A percentile compares a stretch with the other conserved stretches of the same genome.
Evolutionary conservation across 108 stramenopile species (phyloP).

Genomic region (Nitzschia inconspicua): DNA sequence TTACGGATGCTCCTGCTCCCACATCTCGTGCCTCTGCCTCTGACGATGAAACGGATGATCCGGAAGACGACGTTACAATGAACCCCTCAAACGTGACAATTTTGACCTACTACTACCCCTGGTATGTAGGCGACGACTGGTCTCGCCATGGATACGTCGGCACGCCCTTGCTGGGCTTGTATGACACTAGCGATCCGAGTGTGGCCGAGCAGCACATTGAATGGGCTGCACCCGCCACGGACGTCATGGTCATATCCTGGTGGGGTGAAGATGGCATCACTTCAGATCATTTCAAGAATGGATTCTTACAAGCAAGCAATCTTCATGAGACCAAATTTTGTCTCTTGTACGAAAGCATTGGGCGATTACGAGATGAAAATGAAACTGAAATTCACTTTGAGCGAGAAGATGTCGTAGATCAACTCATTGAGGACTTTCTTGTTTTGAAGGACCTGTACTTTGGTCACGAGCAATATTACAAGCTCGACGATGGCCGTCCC

Average conservation of each 20-base stretch:
- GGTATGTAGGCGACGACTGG: conserved; percentile 25
- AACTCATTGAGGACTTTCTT: not conserved
- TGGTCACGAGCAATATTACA: conserved; percentile 27
- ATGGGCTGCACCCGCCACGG: conserved; percentile 19
- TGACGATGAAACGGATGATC: too few species aligned
- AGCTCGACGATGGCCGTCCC: conserved; percentile 25
- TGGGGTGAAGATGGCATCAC: not conserved
- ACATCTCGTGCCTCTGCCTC: too few species aligned
- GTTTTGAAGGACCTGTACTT: conserved; percentile 14
- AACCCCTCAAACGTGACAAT: too few species aligned
- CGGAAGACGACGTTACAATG: too few species aligned
- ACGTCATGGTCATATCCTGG: conserved; percentile 22
- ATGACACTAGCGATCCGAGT: conserved; percentile 12
- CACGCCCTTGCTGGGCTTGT: conserved; percentile 19
- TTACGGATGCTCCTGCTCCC: too few species aligned
- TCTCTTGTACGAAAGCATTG: conserved; percentile 21
- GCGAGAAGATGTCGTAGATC: not conserved
- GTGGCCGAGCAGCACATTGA: conserved; percentile 31
- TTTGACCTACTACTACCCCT: conserved; percentile 30
- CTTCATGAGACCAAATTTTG: conserved; percentile 20
- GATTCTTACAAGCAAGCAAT: conserved; percentile 20
- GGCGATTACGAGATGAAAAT: too few species aligned
- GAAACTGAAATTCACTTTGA: too few species aligned
- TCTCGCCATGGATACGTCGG: conserved; percentile 12
- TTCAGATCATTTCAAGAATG: conserved; percentile 5